phyloP scores from a whole-genome alignment of 257 asterid species.

The Phtheirospermum japonicum region DNA sequence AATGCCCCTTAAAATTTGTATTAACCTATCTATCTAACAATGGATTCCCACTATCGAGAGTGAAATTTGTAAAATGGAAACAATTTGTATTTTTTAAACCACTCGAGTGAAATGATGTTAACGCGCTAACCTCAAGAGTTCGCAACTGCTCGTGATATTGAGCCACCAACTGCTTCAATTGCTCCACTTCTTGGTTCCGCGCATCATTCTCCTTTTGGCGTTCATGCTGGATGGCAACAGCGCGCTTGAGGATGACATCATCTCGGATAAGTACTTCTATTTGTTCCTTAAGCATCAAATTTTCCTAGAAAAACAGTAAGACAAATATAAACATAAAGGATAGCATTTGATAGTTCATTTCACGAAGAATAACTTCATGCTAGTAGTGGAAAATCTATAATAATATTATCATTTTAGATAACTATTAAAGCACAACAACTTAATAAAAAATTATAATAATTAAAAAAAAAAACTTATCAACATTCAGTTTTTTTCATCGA shows the following conservation, averaged over 20 bases:
- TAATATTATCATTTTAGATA: too few species aligned
- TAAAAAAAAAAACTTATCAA: too few species aligned
- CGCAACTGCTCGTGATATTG: slow-evolving; percentile 73
- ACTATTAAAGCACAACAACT: too few species aligned
- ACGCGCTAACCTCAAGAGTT: slow-evolving; percentile 57
- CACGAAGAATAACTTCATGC: too few species aligned
- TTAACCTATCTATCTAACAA: too few species aligned
- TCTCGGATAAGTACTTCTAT: slow-evolving; percentile 49
- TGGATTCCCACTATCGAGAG: not conserved
- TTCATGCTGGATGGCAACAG: slow-evolving; percentile 68
- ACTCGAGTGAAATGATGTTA: not conserved
- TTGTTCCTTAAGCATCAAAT: slow-evolving; percentile 60
- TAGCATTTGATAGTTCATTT: too few species aligned
- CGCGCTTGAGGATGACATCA: slow-evolving; percentile 67
- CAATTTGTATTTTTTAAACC: too few species aligned
- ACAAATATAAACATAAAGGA: slow-evolving; percentile 1
- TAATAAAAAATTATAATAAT: too few species aligned
- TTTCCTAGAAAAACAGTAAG: slow-evolving; percentile 31
- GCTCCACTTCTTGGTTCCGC: slow-evolving; percentile 54
- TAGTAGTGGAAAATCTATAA: too few species aligned
- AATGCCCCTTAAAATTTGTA: too few species aligned
- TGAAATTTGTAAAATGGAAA: too few species aligned
- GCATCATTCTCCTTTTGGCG: slow-evolving; percentile 71
- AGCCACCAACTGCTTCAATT: slow-evolving; percentile 62
- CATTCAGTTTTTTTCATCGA: too few species aligned